These are phyloP conservation scores for Typha latifolia DNA, from an alignment of 176 grass and related monocot species.

Conservation along the genomic window DNA sequence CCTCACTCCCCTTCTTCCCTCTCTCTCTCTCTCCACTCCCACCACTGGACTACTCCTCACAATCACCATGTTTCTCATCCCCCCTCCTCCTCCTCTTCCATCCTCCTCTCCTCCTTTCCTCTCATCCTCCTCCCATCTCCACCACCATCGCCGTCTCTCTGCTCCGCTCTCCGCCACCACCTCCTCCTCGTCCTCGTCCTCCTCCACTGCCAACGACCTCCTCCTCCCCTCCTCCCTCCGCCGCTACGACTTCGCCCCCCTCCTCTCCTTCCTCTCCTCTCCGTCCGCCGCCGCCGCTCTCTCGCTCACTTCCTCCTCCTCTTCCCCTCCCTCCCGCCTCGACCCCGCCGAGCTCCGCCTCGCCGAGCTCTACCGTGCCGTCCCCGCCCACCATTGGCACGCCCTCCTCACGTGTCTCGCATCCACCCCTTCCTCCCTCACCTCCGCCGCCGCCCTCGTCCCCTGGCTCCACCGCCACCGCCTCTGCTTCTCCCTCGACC, in stretches of 20 bases:
- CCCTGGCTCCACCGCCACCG: constrained; percentile 80
- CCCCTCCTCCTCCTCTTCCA: constrained; percentile 25
- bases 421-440: constrained; percentile 45
- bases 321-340: constrained; percentile 25
- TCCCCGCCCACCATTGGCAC: constrained; percentile 63
- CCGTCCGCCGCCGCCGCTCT: constrained; percentile 17
- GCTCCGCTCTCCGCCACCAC: neutral
- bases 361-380: constrained; percentile 49
- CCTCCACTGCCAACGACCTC: neutral
- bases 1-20: too few species aligned
- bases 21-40: too few species aligned
- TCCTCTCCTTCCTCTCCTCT: constrained; percentile 54
- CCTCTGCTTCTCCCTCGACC: constrained; percentile 89
- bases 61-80: neutral
- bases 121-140: constrained; percentile 6
- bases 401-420: constrained; percentile 51
- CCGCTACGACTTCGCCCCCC: constrained; percentile 69
- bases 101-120: constrained; percentile 21
- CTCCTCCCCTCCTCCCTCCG: constrained; percentile 3
- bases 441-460: constrained; percentile 56
- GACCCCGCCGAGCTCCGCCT: constrained; percentile 31
- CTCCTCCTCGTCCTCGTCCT: neutral
- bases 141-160: constrained; percentile 2
- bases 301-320: constrained; percentile 12
- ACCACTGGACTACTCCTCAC: too few species aligned